These are phyloP conservation scores for Tetrastigma voinierianum DNA, from an alignment of 164 flowering plant genomes.

Conservation along the genomic window DNA sequence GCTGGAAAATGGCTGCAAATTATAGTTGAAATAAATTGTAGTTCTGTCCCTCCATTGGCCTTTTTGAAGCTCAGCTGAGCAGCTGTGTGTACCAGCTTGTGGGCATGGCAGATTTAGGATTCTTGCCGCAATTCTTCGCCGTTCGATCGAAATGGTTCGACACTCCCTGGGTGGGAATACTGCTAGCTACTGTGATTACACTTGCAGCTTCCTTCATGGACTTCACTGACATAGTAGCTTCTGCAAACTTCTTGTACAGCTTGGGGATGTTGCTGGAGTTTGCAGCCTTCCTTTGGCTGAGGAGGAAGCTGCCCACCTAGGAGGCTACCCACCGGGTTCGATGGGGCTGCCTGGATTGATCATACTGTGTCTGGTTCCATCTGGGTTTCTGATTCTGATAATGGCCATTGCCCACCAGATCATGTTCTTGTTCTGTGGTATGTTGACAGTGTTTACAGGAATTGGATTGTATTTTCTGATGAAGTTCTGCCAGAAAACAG, in stretches of 20 bases:
- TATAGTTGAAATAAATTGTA: slow-evolving; percentile 55
- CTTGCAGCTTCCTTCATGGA: slow-evolving; percentile 43
- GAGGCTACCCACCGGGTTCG: slow-evolving; percentile 50
- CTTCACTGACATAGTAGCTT: slow-evolving; percentile 39
- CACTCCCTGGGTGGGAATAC: slow-evolving; percentile 64
- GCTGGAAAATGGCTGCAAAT: slow-evolving; percentile 50
- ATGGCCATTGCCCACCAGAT: slow-evolving; percentile 41
- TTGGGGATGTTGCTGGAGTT: slow-evolving; percentile 65
- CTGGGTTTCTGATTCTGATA: slow-evolving; percentile 41
- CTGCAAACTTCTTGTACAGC: slow-evolving; percentile 59
- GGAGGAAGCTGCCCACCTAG: slow-evolving; percentile 38
- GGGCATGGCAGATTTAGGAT: slow-evolving; percentile 62
- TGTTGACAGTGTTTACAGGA: slow-evolving; percentile 48
- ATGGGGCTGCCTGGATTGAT: slow-evolving; percentile 33
- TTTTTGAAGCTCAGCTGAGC: slow-evolving; percentile 61
- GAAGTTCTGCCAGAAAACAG: slow-evolving; percentile 40
- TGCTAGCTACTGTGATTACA: slow-evolving; percentile 37
- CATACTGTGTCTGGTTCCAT: slow-evolving; percentile 52
- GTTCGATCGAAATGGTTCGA: slow-evolving; percentile 47
- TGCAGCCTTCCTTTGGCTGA: slow-evolving; percentile 51
- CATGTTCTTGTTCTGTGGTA: slow-evolving; percentile 40
- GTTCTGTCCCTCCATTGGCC: slow-evolving; percentile 54
- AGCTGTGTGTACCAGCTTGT: slow-evolving; percentile 45
- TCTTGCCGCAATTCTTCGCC: slow-evolving; percentile 40
- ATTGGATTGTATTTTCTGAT: slow-evolving; percentile 48